Evolutionary conservation across 371 early-diverging fungal species (phyloP).

Genomic region (Mucor circinelloides): DNA sequence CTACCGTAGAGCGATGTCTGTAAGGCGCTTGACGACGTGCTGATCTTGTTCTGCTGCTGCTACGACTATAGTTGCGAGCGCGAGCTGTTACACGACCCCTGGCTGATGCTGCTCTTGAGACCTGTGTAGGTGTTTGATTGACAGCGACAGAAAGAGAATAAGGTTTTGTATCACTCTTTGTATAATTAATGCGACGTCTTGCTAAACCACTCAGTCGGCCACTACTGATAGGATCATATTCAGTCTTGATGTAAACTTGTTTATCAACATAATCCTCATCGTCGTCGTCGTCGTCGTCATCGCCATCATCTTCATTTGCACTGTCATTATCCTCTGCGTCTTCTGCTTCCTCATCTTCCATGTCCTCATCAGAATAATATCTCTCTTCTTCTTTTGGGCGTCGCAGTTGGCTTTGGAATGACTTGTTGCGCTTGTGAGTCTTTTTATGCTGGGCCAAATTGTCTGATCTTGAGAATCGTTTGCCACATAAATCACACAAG

Average conservation of each 20-base stretch:
- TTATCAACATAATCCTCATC: background rate
- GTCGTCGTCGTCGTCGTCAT: background rate
- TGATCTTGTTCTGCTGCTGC: background rate
- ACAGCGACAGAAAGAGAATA: background rate
- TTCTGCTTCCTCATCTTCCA: background rate
- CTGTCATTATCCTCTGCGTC: background rate
- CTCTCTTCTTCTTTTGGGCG: background rate
- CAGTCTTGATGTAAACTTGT: background rate
- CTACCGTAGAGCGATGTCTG: background rate
- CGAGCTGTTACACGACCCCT: constrained; percentile 1
- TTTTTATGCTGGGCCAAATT: constrained; percentile 67
- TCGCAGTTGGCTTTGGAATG: background rate
- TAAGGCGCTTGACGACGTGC: background rate
- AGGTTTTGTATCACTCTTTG: constrained; percentile 2
- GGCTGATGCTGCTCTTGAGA: background rate
- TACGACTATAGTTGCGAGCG: background rate
- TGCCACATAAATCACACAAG: constrained; percentile 72
- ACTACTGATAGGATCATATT: background rate
- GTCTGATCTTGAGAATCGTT: constrained; percentile 80
- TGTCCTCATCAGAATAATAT: background rate
- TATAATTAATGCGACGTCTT: background rate
- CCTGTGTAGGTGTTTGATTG: background rate
- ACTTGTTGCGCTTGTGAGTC: constrained; percentile 55
- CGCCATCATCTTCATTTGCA: background rate
- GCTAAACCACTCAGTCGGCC: background rate